Evolutionary conservation across 352 stramenopile genomes (phyloP).

Genomic region (Pythium brassicae): DNA sequence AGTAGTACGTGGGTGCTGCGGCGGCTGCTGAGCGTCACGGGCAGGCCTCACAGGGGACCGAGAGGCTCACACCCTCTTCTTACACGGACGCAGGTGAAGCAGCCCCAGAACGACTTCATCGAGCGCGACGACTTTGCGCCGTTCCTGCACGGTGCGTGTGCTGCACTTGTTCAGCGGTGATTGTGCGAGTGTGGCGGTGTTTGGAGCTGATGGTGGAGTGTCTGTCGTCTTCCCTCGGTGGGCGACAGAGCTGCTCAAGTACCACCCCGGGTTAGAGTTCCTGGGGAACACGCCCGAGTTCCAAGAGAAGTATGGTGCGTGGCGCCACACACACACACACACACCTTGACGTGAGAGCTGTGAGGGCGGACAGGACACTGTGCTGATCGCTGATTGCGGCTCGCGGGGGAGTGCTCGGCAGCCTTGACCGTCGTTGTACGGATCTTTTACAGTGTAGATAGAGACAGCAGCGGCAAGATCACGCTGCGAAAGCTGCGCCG

Average conservation of each 20-base stretch:
- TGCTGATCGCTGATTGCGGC: not conserved
- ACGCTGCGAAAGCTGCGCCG: slow-evolving; percentile 92
- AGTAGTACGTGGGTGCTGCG: slow-evolving; percentile 57
- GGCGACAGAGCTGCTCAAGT: slow-evolving; percentile 78
- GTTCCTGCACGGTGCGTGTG: slow-evolving; percentile 89
- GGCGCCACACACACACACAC: no score
- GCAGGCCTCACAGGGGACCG: no score
- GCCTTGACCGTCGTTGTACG: slow-evolving; percentile 95
- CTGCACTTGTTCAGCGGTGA: not conserved
- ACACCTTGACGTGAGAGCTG: not conserved
- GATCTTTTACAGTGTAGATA: slow-evolving; percentile 95
- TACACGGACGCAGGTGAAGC: slow-evolving; percentile 87
- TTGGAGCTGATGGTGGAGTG: not conserved
- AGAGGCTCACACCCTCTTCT: no score
- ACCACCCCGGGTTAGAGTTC: slow-evolving; percentile 94
- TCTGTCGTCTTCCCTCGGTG: not conserved
- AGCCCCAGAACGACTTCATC: slow-evolving; percentile 87
- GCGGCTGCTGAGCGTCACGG: no score
- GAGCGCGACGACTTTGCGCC: slow-evolving; percentile 96
- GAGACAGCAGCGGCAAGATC: slow-evolving; percentile 93
- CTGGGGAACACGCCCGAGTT: slow-evolving; percentile 98
- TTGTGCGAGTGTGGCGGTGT: not conserved
- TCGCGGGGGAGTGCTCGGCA: slow-evolving; percentile 10
- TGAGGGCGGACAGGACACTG: not conserved
- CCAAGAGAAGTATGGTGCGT: slow-evolving; percentile 97